Percentiles rank a stretch among this genome's conserved stretches.
Evolutionary conservation across 2,329 filamentous ascomycete genomes (phyloP).

Genomic region (Sporothrix variecibatus): DNA sequence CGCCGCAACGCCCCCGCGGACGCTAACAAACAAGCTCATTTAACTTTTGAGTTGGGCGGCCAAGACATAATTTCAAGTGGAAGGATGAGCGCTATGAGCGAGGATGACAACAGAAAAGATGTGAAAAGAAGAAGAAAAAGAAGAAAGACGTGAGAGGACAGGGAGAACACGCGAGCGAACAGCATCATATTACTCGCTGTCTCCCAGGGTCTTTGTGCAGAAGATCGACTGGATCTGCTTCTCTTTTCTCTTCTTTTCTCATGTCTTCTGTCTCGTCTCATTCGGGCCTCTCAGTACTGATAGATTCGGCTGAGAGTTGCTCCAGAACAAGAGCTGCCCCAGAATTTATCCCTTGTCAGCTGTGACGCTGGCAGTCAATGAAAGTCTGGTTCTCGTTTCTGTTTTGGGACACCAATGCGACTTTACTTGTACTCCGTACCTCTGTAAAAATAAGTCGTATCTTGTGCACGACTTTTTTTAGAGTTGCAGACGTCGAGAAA

Average conservation of each 20-base stretch:
- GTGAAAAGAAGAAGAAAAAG: background rate
- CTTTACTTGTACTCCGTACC: too few species aligned
- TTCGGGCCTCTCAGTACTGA: background rate
- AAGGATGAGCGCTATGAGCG: background rate
- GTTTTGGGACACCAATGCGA: slow-evolving; percentile 8
- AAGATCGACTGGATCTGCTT: background rate
- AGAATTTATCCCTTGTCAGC: background rate
- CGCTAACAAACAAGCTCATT: slow-evolving; percentile 15
- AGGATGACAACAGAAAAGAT: background rate
- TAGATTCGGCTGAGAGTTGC: too few species aligned
- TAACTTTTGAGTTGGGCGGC: slow-evolving; percentile 3
- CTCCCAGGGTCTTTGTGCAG: background rate
- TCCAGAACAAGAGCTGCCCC: background rate
- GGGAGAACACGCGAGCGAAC: background rate
- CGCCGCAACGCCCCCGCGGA: background rate
- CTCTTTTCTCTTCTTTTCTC: background rate
- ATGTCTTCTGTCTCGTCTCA: background rate
- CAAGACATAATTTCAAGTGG: background rate
- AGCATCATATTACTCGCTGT: background rate
- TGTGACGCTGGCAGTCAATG: background rate
- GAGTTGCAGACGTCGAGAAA: too few species aligned
- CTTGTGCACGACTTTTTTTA: too few species aligned
- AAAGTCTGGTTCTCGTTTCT: background rate
- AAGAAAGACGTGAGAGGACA: background rate
- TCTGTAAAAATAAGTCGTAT: too few species aligned